A percentile compares a stretch with the other conserved stretches of the same genome.
These are phyloP conservation scores for Stenocarpella maydis DNA, from an alignment of 2,329 filamentous ascomycete genomes.

Conservation along the genomic window DNA sequence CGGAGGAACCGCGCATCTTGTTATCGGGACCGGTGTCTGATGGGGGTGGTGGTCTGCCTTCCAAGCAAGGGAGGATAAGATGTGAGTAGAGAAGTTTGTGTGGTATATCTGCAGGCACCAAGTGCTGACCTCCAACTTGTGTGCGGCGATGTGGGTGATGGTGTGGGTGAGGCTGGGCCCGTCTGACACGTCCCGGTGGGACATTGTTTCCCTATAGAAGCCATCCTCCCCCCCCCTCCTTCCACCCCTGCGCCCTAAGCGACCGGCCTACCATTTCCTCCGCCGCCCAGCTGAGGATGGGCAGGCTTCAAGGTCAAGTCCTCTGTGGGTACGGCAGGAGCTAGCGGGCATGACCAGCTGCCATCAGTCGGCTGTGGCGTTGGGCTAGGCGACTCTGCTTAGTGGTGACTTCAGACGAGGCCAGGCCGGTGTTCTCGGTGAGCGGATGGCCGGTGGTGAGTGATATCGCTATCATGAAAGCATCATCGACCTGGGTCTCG, in stretches of 20 bases:
- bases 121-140: slow-evolving; percentile 18
- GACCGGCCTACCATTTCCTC: neutral
- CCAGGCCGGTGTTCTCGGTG: slow-evolving; percentile 5
- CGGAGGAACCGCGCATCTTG: neutral
- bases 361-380: slow-evolving; percentile 17
- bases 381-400: slow-evolving; percentile 8
- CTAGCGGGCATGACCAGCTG: neutral
- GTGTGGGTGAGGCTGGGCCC: slow-evolving; percentile 16
- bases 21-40: slow-evolving; percentile 16
- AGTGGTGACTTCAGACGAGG: slow-evolving; percentile 16
- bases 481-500: neutral
- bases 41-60: neutral
- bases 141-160: neutral
- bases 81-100: neutral
- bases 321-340: slow-evolving; percentile 1
- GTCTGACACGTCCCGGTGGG: neutral
- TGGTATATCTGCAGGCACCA: slow-evolving; percentile 21
- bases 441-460: neutral
- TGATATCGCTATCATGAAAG: neutral
- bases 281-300: neutral
- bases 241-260: no score
- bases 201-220: neutral
- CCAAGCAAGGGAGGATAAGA: neutral
- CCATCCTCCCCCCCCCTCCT: neutral
- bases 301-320: slow-evolving; percentile 8